Evolutionary conservation across 2,329 filamentous ascomycete genomes (phyloP).

Genomic region (Dactylella cylindrospora): DNA sequence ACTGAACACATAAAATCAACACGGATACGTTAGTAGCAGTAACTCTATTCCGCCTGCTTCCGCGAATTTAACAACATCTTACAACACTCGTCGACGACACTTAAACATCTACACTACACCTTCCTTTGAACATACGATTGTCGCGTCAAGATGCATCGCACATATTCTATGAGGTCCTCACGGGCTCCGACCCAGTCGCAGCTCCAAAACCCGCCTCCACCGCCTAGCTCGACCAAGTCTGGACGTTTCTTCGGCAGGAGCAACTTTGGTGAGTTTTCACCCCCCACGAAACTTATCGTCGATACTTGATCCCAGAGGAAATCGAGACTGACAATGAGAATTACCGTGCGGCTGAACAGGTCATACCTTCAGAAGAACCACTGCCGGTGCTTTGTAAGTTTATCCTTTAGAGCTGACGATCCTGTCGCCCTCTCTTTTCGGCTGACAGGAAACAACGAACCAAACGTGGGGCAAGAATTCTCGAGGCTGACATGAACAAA

Average conservation of each 20-base stretch:
- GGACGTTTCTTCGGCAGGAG: slow-evolving; percentile 83
- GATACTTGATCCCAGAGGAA: background rate
- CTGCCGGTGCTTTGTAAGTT: slow-evolving; percentile 56
- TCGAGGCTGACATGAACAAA: background rate
- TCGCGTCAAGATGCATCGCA: slow-evolving; percentile 83
- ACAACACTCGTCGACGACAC: no score
- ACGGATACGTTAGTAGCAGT: no score
- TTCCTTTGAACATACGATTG: no score
- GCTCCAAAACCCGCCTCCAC: slow-evolving; percentile 88
- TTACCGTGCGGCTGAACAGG: slow-evolving; percentile 55
- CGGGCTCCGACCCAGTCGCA: slow-evolving; percentile 92
- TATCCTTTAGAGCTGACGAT: slow-evolving; percentile 43
- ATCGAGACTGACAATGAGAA: slow-evolving; percentile 2
- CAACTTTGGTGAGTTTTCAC: slow-evolving; percentile 72
- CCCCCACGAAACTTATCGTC: background rate
- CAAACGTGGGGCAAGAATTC: no score
- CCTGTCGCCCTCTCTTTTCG: slow-evolving; percentile 58
- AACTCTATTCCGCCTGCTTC: no score
- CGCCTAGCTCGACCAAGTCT: slow-evolving; percentile 85
- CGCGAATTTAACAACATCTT: no score
- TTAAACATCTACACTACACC: no score
- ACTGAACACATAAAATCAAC: no score
- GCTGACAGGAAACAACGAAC: no score
- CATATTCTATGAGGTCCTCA: slow-evolving; percentile 97
- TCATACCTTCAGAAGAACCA: slow-evolving; percentile 62